Evolutionary conservation across 2,329 filamentous ascomycete genomes (phyloP).

Genomic region (Xylariomycetidae sp.): DNA sequence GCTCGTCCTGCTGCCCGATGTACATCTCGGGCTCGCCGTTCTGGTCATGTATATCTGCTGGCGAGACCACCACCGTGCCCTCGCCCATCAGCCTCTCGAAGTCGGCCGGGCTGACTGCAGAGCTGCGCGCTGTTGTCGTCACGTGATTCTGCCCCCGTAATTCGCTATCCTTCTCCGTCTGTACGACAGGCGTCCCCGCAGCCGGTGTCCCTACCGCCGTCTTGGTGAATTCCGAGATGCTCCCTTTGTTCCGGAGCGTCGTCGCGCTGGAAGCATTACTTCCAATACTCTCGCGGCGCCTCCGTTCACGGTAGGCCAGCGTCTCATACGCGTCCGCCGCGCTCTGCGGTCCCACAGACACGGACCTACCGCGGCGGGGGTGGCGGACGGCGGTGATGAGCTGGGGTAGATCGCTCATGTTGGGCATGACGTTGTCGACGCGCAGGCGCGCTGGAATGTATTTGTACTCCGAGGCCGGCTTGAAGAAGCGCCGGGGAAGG

Average conservation of each 20-base stretch:
- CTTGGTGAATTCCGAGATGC: slow-evolving; percentile 30
- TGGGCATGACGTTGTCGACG: slow-evolving; percentile 82
- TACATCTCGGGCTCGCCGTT: slow-evolving; percentile 33
- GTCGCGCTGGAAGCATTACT: slow-evolving; percentile 47
- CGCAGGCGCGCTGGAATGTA: slow-evolving; percentile 68
- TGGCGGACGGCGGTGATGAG: slow-evolving; percentile 79
- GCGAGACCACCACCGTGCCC: slow-evolving; percentile 43
- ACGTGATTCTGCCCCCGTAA: too few species aligned
- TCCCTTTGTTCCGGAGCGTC: slow-evolving; percentile 40
- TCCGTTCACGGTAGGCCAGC: slow-evolving; percentile 77
- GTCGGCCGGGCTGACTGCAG: too few species aligned
- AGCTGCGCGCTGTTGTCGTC: too few species aligned
- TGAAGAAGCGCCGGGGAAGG: slow-evolving; percentile 86
- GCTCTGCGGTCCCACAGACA: slow-evolving; percentile 91
- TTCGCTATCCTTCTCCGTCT: too few species aligned
- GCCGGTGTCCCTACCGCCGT: slow-evolving; percentile 16
- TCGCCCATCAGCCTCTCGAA: slow-evolving; percentile 73
- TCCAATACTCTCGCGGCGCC: slow-evolving; percentile 49
- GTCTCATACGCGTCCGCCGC: slow-evolving; percentile 96
- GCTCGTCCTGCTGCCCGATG: slow-evolving; percentile 42
- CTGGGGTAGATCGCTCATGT: slow-evolving; percentile 79
- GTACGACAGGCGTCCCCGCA: slow-evolving; percentile 4
- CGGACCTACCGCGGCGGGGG: slow-evolving; percentile 69
- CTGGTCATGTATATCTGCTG: slow-evolving; percentile 25
- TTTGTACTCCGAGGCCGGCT: slow-evolving; percentile 84